These are phyloP conservation scores for Glebionis coronaria DNA, from an alignment of 129 eudicot species.

Conservation along the genomic window DNA sequence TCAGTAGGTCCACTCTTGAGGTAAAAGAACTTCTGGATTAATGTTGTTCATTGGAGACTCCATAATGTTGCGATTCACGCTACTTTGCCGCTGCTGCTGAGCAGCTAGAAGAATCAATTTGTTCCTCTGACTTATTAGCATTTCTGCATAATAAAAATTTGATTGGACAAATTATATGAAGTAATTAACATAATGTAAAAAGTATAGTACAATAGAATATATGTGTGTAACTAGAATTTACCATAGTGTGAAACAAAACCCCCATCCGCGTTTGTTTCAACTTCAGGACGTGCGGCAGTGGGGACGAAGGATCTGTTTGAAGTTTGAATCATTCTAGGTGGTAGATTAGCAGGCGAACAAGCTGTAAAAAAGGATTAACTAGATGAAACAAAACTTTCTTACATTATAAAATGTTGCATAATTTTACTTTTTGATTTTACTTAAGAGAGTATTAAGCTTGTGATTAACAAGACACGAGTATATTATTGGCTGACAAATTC, in stretches of 20 bases:
- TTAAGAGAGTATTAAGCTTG: too few relatives aligned
- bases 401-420: too few relatives aligned
- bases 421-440: too few relatives aligned
- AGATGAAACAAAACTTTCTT: too few relatives aligned
- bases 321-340: slow-evolving; percentile 23
- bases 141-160: slow-evolving; percentile 23
- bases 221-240: slow-evolving; percentile 3
- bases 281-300: slow-evolving; percentile 1
- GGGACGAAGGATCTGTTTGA: slow-evolving; percentile 20
- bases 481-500: too few relatives aligned
- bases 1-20: slow-evolving; percentile 81
- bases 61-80: slow-evolving; percentile 1
- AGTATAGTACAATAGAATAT: not conserved
- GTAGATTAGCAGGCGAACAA: slow-evolving; percentile 29
- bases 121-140: slow-evolving; percentile 35
- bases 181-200: not conserved
- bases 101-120: slow-evolving; percentile 22
- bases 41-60: slow-evolving; percentile 27
- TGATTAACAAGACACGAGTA: too few relatives aligned
- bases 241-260: slow-evolving; percentile 39
- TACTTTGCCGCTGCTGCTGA: slow-evolving; percentile 26
- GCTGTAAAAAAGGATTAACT: slow-evolving; percentile 14
- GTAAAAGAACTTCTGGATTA: slow-evolving; percentile 44
- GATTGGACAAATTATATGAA: not conserved
- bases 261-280: slow-evolving; percentile 20